Evolutionary conservation across 192 early-diverging fungal genomes (phyloP), one percentile per base, ranked within the genome.

Genomic region (Gigaspora rosea): DNA sequence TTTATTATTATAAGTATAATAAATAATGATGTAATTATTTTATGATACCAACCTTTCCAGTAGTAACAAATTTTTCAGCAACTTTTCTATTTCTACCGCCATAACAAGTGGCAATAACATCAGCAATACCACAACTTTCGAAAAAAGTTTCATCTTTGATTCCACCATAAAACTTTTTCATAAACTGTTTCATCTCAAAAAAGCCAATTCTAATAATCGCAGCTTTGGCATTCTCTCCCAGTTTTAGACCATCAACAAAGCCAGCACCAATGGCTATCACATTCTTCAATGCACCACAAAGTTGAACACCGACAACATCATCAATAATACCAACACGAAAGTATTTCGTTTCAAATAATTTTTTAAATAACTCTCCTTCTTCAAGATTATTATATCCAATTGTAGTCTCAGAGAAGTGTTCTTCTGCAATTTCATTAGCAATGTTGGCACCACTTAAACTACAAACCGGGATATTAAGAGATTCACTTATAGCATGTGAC

Each of bases 201-300:
- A 98, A 85, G 47, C 97, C 97, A 41, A 96, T 90, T 62, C 97
- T 91, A 68, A 99, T 98, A 66, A 99, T 94, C 10, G 97, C 96
- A 1, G 97, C 97, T 86, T 99, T 98, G 20, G 97, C 93, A 85
- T 99, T 99, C 82, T 96, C 94, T 51, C 96, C 97, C 48, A 91
- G 84, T 79, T 93, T 93, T 69, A 98, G 87, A 20, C 97, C 96
- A 83, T 99, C 96, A 62, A 96, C 91, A 70, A 98, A 88, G 64
- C 97, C 97, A 48, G 95, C 97, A 22, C 92, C 97, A 68, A 99
- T 90, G 18, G 97, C 97, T n/a, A 99, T 91, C 16, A 99, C 91
- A 88, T 99, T 99, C 86, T 99, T 99, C 48, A 99, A 83, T 10
- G 97, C 97, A 57, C 97, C 97, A 84, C 96, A 99, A 47, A 99